phyloP scores from a whole-genome alignment of 352 stramenopile genomes.

The Phytophthora pini region DNA sequence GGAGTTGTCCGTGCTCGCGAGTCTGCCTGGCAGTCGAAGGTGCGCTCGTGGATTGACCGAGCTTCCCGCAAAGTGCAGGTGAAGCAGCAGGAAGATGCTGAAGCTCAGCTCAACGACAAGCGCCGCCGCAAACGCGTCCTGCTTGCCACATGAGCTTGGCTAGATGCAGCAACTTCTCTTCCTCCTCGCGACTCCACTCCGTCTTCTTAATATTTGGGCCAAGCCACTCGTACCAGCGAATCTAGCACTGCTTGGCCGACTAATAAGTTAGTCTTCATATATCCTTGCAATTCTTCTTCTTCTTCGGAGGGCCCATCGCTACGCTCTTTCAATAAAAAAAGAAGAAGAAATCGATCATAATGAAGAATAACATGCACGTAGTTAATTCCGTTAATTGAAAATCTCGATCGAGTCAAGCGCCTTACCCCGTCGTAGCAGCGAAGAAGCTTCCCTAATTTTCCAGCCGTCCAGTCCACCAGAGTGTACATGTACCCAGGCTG shows the following conservation, averaged over 20 bases:
- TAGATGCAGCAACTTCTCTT: constrained; percentile 99
- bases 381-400: too few species aligned
- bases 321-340: too few species aligned
- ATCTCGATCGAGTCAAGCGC: too few species aligned
- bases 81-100: constrained; percentile 91
- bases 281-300: too few species aligned
- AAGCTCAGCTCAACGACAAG: constrained; percentile 76
- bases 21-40: constrained; percentile 82
- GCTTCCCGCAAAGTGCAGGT: constrained; percentile 90
- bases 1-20: constrained; percentile 75
- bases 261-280: constrained; percentile 36
- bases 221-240: constrained; percentile 99
- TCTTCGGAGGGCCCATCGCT: too few species aligned
- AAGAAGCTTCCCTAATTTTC: too few species aligned
- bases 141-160: constrained; percentile 89
- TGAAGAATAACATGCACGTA: too few species aligned
- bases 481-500: too few species aligned
- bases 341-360: too few species aligned
- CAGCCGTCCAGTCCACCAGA: too few species aligned
- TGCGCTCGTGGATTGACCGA: constrained; percentile 86
- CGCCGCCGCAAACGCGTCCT: constrained; percentile 73
- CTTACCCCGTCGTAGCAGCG: too few species aligned
- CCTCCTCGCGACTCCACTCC: constrained; percentile 98
- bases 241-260: constrained; percentile 96
- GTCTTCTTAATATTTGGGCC: constrained; percentile 98